phyloP scores from a whole-genome alignment of 2,329 filamentous ascomycete genomes.

The Penicillium janthinellum region DNA sequence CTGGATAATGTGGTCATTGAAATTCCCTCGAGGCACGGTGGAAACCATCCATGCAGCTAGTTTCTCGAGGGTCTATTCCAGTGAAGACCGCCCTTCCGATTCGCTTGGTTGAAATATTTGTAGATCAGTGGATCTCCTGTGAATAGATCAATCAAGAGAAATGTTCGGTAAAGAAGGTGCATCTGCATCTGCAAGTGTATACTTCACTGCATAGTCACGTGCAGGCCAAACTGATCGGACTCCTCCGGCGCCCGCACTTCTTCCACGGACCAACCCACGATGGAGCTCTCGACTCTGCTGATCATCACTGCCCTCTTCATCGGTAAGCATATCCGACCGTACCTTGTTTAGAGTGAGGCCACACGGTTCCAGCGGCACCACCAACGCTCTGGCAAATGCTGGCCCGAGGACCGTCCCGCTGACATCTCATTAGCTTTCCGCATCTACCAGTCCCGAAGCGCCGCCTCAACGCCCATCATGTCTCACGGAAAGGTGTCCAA shows the following conservation, averaged over 20 bases:
- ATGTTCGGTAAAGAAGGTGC: not conserved
- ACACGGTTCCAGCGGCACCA: not conserved
- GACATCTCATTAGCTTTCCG: conserved; percentile 18
- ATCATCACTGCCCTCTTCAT: conserved; percentile 23
- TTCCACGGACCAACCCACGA: conserved; percentile 21
- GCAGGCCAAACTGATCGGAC: not conserved
- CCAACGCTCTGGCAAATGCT: not conserved
- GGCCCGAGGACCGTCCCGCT: not conserved
- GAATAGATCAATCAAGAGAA: too few relatives aligned
- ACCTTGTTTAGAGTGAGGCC: too few relatives aligned
- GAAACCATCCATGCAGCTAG: too few relatives aligned
- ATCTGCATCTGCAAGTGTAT: not conserved
- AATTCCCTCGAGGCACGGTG: too few relatives aligned
- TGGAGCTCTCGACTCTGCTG: conserved; percentile 26
- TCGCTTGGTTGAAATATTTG: not conserved
- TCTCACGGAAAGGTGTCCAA: conserved; percentile 41
- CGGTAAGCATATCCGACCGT: conserved; percentile 12
- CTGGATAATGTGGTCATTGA: too few relatives aligned
- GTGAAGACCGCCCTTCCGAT: too few relatives aligned
- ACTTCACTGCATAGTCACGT: conserved; percentile 8
- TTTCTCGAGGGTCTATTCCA: too few relatives aligned
- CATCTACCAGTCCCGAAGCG: conserved; percentile 16
- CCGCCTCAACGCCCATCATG: conserved; percentile 26
- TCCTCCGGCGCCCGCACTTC: conserved; percentile 11
- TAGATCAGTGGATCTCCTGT: not conserved